Percentiles rank a stretch among this genome's conserved stretches.
Evolutionary conservation across 163 green algal species (phyloP).

Genomic region (Chlorella variabilis): DNA sequence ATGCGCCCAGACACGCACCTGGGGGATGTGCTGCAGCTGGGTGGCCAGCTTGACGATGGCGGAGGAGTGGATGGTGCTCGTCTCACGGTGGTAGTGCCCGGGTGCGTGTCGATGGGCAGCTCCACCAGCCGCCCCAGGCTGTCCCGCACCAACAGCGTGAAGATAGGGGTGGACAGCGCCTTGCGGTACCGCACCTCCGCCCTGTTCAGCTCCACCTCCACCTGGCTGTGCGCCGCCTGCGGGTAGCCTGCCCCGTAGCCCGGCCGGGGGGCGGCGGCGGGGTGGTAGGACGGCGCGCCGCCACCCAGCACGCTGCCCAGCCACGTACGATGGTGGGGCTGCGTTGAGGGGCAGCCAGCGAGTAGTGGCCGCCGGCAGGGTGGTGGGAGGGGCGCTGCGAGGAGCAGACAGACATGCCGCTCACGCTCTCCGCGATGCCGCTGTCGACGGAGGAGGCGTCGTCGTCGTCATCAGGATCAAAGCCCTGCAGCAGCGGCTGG

Average conservation of each 20-base stretch:
- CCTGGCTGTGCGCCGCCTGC: constrained; percentile 16
- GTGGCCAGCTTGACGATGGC: constrained; percentile 43
- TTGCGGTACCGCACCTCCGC: constrained; percentile 48
- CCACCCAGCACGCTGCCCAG: constrained; percentile 17
- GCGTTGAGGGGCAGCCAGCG: constrained; percentile 1
- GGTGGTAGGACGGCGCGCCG: neutral
- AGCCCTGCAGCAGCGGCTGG: too few species aligned
- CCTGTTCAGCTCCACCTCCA: constrained; percentile 33
- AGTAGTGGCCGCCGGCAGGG: neutral
- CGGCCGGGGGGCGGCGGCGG: too few species aligned
- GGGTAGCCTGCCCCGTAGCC: too few species aligned
- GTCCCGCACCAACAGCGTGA: constrained; percentile 52
- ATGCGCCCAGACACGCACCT: too few species aligned
- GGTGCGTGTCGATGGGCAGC: constrained; percentile 50
- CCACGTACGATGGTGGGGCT: neutral
- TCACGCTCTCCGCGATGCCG: constrained; percentile 28
- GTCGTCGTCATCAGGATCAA: constrained; percentile 22
- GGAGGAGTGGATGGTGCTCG: constrained; percentile 27
- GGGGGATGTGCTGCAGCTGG: constrained; percentile 37
- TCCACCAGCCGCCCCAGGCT: constrained; percentile 49
- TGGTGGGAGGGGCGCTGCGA: too few species aligned
- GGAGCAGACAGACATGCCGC: constrained; percentile 12
- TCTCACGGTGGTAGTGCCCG: constrained; percentile 44
- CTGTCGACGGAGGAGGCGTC: constrained; percentile 20
- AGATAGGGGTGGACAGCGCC: constrained; percentile 54